Conservation (phyloP, 441 rosid genomes). For the Pelargonium myrrhifolium region DNA sequence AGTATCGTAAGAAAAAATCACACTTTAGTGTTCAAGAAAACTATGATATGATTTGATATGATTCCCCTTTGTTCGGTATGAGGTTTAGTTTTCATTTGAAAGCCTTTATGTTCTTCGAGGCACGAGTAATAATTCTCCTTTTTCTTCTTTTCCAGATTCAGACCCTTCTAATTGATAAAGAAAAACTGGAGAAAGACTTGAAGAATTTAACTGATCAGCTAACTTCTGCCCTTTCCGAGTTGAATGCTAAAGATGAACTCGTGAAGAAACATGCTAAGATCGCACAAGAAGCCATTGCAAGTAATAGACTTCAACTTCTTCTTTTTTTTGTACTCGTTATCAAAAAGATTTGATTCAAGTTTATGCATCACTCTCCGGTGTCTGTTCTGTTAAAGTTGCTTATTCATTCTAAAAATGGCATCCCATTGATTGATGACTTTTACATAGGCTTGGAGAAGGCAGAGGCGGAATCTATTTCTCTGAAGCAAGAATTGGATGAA, state of each 20-base stretch:
- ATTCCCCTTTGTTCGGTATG: no score
- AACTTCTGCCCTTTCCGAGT: constrained; percentile 36
- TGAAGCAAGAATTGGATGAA: constrained; percentile 36
- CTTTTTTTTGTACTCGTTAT: not conserved
- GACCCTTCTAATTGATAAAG: constrained; percentile 19
- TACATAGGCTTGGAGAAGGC: constrained; percentile 27
- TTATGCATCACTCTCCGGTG: not conserved
- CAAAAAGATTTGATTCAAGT: not conserved
- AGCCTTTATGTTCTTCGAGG: no score
- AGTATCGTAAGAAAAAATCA: no score
- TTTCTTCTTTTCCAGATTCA: no score
- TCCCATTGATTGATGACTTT: not conserved
- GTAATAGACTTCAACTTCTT: constrained; percentile 13
- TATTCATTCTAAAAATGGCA: not conserved
- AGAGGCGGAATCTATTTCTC: constrained; percentile 31
- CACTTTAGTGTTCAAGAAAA: no score
- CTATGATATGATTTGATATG: no score
- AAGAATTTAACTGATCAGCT: constrained; percentile 44
- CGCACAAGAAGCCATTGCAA: constrained; percentile 26
- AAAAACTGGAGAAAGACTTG: constrained; percentile 21
- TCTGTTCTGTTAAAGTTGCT: not conserved
- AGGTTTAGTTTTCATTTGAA: no score
- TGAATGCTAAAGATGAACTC: constrained; percentile 34
- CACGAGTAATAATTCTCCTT: no score
- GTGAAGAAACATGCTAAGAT: constrained; percentile 26